phyloP scores from a whole-genome alignment of 805 yeast genomes.

The Cyberlindnera americana region DNA sequence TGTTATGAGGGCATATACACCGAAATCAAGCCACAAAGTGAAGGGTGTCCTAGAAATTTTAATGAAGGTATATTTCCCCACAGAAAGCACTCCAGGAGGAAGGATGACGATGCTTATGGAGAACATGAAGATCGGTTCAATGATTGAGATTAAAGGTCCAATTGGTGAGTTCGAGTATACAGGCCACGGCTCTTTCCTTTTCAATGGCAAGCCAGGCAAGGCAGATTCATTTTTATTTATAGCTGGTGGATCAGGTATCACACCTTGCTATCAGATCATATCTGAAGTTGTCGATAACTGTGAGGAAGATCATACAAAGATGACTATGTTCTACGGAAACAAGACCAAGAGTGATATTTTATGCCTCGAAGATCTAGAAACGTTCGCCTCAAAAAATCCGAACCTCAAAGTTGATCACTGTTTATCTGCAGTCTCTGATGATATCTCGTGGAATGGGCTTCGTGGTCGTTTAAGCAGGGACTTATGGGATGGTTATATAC shows the following conservation, averaged over 20 bases:
- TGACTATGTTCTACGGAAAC: slow-evolving; percentile 62
- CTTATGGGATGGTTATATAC: slow-evolving; percentile 47
- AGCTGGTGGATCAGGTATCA: slow-evolving; percentile 84
- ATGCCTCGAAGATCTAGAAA: slow-evolving; percentile 64
- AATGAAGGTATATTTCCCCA: slow-evolving; percentile 33
- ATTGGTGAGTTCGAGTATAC: slow-evolving; percentile 59
- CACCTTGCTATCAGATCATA: slow-evolving; percentile 79
- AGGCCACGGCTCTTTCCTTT: slow-evolving; percentile 47
- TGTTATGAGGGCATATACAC: slow-evolving; percentile 36
- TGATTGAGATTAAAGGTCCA: slow-evolving; percentile 70
- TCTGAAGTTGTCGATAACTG: slow-evolving; percentile 57
- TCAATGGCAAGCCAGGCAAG: slow-evolving; percentile 38
- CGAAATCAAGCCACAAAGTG: slow-evolving; percentile 28
- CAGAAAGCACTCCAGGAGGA: slow-evolving; percentile 30
- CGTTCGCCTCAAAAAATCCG: slow-evolving; percentile 55
- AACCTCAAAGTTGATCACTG: slow-evolving; percentile 51
- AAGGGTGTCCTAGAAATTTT: slow-evolving; percentile 30
- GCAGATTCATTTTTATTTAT: slow-evolving; percentile 42
- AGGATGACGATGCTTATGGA: slow-evolving; percentile 31
- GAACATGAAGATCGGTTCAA: slow-evolving; percentile 40
- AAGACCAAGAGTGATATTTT: slow-evolving; percentile 70
- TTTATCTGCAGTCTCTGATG: slow-evolving; percentile 39
- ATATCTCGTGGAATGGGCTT: slow-evolving; percentile 49
- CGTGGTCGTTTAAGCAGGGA: slow-evolving; percentile 55
- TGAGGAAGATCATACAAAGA: slow-evolving; percentile 55